Conservation (phyloP, 768 basidiomycete species). For the Tulasnella calospora region DNA sequence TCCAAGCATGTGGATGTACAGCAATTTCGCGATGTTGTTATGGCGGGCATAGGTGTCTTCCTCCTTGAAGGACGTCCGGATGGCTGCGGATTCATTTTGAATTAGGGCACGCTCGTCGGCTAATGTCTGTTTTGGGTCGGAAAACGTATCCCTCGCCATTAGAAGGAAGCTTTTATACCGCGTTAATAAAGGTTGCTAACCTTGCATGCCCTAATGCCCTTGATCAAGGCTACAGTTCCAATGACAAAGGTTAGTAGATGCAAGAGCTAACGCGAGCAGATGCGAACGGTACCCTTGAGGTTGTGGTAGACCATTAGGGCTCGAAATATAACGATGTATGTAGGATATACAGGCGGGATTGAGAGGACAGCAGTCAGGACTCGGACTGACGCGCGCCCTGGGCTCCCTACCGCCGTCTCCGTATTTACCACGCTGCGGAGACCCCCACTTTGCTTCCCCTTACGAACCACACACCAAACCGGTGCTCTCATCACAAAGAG, state of each 20-base stretch:
- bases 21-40: conserved; percentile 94
- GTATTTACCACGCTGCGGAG: background rate
- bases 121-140: conserved; percentile 63
- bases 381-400: background rate
- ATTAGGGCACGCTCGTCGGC: conserved; percentile 97
- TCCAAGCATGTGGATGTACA: conserved; percentile 99
- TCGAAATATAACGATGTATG: background rate
- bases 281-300: conserved; percentile 60
- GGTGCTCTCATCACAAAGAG: background rate
- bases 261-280: background rate
- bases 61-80: conserved; percentile 93
- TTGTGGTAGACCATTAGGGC: conserved; percentile 54
- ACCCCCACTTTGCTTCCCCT: background rate
- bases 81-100: conserved; percentile 94
- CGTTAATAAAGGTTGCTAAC: conserved; percentile 40
- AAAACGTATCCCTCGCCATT: background rate
- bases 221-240: conserved; percentile 73
- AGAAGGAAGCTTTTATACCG: conserved; percentile 17
- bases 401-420: background rate
- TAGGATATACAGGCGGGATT: background rate
- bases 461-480: background rate
- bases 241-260: background rate
- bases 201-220: conserved; percentile 97
- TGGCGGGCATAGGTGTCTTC: conserved; percentile 94
- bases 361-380: background rate